These are phyloP conservation scores for Nothophaeocryptopus gaeumannii DNA, from an alignment of 2,329 filamentous ascomycete genomes.

Conservation along the genomic window DNA sequence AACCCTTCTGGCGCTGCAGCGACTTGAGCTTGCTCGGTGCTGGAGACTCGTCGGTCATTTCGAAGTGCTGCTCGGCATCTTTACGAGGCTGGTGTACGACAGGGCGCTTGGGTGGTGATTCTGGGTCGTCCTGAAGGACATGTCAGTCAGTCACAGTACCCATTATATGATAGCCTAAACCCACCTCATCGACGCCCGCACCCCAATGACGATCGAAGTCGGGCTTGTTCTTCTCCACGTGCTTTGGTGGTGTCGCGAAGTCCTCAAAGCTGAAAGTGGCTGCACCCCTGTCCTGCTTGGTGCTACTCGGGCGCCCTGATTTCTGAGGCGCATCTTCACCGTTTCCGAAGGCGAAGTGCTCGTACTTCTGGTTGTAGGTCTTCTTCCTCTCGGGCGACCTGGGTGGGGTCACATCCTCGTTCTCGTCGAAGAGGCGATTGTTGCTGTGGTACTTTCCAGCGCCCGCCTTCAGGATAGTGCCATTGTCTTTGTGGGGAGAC, in stretches of 20 bases:
- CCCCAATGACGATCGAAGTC: conserved; percentile 72
- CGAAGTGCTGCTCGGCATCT: conserved; percentile 79
- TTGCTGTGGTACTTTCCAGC: conserved; percentile 51
- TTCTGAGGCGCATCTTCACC: conserved; percentile 46
- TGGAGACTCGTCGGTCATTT: conserved; percentile 72
- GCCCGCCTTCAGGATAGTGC: conserved; percentile 47
- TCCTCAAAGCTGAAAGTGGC: conserved; percentile 87
- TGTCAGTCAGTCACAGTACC: conserved; percentile 13
- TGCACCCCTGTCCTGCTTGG: conserved; percentile 42
- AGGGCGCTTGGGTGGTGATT: conserved; percentile 59
- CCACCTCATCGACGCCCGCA: conserved; percentile 69
- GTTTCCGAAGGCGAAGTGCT: conserved; percentile 80
- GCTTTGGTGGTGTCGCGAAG: conserved; percentile 79
- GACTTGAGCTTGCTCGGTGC: conserved; percentile 39
- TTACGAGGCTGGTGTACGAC: conserved; percentile 67
- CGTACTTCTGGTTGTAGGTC: conserved; percentile 74
- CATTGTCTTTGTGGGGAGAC: conserved; percentile 36
- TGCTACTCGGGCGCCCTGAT: conserved; percentile 30
- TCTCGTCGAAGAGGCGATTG: conserved; percentile 57
- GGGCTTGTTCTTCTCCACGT: conserved; percentile 59
- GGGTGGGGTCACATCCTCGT: conserved; percentile 44
- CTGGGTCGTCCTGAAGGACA: conserved; percentile 50
- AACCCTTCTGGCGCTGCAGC: conserved; percentile 58
- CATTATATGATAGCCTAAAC: conserved; percentile 24
- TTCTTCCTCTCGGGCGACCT: conserved; percentile 48